Evolutionary conservation across 1,139 yeast species (phyloP).

Genomic region (Geotrichum restrictum): DNA sequence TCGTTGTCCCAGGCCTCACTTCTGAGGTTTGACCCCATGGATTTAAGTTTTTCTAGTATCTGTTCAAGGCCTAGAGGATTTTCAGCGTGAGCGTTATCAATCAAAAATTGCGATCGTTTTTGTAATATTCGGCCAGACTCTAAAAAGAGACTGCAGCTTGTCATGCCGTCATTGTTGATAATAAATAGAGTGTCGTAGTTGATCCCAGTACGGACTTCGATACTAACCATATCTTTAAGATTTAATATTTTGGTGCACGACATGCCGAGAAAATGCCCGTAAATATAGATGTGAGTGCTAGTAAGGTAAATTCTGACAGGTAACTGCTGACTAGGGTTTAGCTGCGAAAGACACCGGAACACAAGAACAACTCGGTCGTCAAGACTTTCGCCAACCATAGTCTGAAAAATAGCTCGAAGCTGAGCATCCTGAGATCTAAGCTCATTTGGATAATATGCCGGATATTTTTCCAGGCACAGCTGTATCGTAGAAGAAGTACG

Average conservation of each 20-base stretch:
- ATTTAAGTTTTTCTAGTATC: slow-evolving; percentile 31
- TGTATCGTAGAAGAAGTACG: slow-evolving; percentile 19
- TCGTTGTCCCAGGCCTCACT: slow-evolving; percentile 1
- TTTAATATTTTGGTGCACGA: slow-evolving; percentile 56
- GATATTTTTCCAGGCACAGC: slow-evolving; percentile 43
- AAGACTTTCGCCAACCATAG: slow-evolving; percentile 38
- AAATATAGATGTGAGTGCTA: slow-evolving; percentile 54
- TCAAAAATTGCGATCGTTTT: slow-evolving; percentile 48
- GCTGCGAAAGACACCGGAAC: slow-evolving; percentile 66
- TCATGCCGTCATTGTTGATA: slow-evolving; percentile 53
- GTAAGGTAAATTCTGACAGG: slow-evolving; percentile 73
- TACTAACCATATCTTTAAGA: slow-evolving; percentile 53
- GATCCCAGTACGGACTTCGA: slow-evolving; percentile 49
- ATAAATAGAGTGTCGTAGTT: slow-evolving; percentile 58
- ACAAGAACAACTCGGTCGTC: slow-evolving; percentile 66
- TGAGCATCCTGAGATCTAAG: slow-evolving; percentile 69
- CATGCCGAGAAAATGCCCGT: slow-evolving; percentile 74
- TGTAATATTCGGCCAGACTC: slow-evolving; percentile 60
- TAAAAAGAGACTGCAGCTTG: slow-evolving; percentile 50
- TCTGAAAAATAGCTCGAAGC: slow-evolving; percentile 71
- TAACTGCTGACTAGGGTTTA: slow-evolving; percentile 66
- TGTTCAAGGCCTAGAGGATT: slow-evolving; percentile 40
- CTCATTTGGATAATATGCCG: slow-evolving; percentile 58
- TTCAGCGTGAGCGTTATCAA: slow-evolving; percentile 51
- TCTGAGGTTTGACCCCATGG: slow-evolving; percentile 25